phyloP scores from a whole-genome alignment of 306 rosid genomes.

The Vicia sativa region DNA sequence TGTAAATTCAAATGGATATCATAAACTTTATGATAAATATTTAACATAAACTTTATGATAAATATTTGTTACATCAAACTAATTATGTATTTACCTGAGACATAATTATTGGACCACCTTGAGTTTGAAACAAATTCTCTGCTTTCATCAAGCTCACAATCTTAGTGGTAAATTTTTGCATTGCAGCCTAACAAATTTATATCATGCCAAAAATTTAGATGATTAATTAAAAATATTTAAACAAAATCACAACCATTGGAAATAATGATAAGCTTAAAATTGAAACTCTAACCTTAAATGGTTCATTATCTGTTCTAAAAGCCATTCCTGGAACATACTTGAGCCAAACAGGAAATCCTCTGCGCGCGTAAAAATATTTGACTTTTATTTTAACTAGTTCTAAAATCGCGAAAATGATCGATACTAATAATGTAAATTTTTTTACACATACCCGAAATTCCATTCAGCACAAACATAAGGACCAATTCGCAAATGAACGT shows the following conservation, averaged over 20 bases:
- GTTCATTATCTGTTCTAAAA: slow-evolving; percentile 91
- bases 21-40: slow-evolving; percentile 5
- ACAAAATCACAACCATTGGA: neutral
- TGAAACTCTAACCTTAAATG: slow-evolving; percentile 74
- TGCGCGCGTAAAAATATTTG: slow-evolving; percentile 40
- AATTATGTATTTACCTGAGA: slow-evolving; percentile 69
- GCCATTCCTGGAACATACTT: slow-evolving; percentile 84
- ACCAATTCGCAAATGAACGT: slow-evolving; percentile 83
- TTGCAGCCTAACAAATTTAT: slow-evolving; percentile 67
- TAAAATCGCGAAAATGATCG: no score
- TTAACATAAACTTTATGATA: slow-evolving; percentile 7
- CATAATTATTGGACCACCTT: slow-evolving; percentile 94
- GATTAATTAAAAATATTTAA: neutral
- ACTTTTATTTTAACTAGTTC: no score
- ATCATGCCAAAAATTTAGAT: slow-evolving; percentile 27
- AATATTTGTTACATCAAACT: neutral
- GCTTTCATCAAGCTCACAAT: slow-evolving; percentile 82
- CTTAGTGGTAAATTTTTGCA: slow-evolving; percentile 84
- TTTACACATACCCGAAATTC: slow-evolving; percentile 60
- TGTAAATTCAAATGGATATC: slow-evolving; percentile 35
- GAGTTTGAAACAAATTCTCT: slow-evolving; percentile 73
- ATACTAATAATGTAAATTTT: no score
- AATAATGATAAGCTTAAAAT: neutral
- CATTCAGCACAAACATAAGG: slow-evolving; percentile 86
- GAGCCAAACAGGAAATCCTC: slow-evolving; percentile 99